Evolutionary conservation across 768 basidiomycete genomes (phyloP).

Genomic region (Rhodotorula toruloides): DNA sequence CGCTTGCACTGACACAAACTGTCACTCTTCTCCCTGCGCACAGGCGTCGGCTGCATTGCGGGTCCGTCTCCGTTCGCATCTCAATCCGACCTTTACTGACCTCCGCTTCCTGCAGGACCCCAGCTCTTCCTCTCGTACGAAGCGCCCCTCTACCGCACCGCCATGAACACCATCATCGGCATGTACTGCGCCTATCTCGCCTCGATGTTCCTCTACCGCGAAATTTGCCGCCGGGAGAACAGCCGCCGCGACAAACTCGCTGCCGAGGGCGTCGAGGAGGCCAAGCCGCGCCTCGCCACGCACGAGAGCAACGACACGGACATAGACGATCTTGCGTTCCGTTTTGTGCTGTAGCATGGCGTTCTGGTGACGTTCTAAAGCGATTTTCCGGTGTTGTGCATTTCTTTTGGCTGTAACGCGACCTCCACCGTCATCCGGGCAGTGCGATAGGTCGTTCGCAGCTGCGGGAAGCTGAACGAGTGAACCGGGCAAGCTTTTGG

Average conservation of each 20-base stretch:
- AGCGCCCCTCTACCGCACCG: slow-evolving; percentile 37
- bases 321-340: slow-evolving; percentile 39
- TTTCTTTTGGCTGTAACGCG: background rate
- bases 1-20: background rate
- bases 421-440: too few relatives aligned
- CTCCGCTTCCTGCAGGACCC: background rate
- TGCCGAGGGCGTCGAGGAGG: slow-evolving; percentile 36
- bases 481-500: too few relatives aligned
- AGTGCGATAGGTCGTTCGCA: too few relatives aligned
- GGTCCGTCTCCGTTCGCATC: background rate
- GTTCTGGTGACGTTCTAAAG: background rate
- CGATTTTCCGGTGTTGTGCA: too few relatives aligned
- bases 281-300: slow-evolving; percentile 23
- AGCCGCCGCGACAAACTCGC: slow-evolving; percentile 38
- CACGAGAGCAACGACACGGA: slow-evolving; percentile 38
- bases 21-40: background rate
- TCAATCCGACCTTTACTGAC: background rate
- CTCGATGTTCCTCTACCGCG: slow-evolving; percentile 31
- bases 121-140: slow-evolving; percentile 24
- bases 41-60: slow-evolving; percentile 14
- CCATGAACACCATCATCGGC: slow-evolving; percentile 35
- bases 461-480: too few relatives aligned
- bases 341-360: slow-evolving; percentile 20
- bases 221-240: slow-evolving; percentile 39
- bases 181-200: slow-evolving; percentile 36